Base-by-base conservation (phyloP, 768 basidiomycete genomes). In the Lactarius pseudohatsudake region DNA sequence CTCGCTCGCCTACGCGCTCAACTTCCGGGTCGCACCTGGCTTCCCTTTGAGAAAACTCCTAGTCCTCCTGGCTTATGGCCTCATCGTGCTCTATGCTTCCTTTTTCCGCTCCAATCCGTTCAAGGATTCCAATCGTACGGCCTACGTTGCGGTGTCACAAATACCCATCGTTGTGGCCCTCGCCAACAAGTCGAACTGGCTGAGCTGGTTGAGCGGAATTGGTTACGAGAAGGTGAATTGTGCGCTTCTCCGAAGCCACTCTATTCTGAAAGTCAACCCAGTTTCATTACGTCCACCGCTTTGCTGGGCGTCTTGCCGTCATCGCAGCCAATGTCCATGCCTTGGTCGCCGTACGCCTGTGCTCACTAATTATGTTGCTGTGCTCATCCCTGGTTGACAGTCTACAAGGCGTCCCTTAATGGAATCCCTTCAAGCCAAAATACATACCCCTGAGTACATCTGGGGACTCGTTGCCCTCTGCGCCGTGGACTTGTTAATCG, bases 211-310 rank as follows among this genome's bases (percentile, higher is more conserved):
- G 28, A 62, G 82, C 9, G 81, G 79, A 5, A 72, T 81, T 57
- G 79, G 82, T 1, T 84, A 84, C 69, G 81, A 83, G 65, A 80
- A 80, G 70, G 83, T 82, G 54, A 3, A 4, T 36, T 34, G 41
- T 57, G 18, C 18, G 28, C 32, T 22, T 20, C 38, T 10, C 8
- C n/a, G 30, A 28, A 30, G 10, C 34, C 2, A 6, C 41, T 9
- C 16, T 26, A 58, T 16, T 20, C 20, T 50, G 10, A 43, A n/a
- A 45, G n/a, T 65, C 69, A 59, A 67, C 68, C 59, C 66, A 85
- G 79, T 71, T 84, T 63, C 85, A 85, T 73, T 84, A 77, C 72
- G 72, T 86, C 22, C 86, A 87, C 72, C 83, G 85, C n/a, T 82
- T 81, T 72, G 75, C 78, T 0, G 86, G 86, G 16, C 64, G 76